Evolutionary conservation across 1,284 basidiomycete species (phyloP).

Genomic region (Anthracocystis setariae): DNA sequence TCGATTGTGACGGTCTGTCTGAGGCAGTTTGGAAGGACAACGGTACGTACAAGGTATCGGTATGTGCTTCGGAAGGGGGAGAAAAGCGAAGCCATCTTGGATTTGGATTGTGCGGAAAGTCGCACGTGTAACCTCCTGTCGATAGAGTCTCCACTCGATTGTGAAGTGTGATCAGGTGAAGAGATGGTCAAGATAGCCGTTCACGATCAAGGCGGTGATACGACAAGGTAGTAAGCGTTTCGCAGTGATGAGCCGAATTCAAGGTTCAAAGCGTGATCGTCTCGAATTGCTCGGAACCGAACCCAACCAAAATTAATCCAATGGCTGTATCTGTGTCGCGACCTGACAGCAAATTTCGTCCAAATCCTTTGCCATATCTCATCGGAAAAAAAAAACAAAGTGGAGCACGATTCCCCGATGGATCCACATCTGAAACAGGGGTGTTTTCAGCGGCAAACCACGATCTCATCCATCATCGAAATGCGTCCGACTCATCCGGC

Average conservation of each 20-base stretch:
- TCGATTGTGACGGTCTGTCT: background rate
- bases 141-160: background rate
- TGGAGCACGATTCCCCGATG: no score
- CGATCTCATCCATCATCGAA: background rate
- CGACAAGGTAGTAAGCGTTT: background rate
- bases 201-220: constrained; percentile 8
- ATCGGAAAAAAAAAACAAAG: no score
- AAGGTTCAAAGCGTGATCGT: constrained; percentile 13
- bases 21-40: background rate
- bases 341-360: background rate
- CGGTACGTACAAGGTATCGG: constrained; percentile 59
- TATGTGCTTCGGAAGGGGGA: constrained; percentile 60
- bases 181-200: background rate
- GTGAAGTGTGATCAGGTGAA: background rate
- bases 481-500: background rate
- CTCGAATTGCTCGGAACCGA: constrained; percentile 18
- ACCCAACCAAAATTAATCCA: background rate
- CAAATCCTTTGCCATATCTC: no score
- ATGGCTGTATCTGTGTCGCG: background rate
- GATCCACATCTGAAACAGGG: background rate
- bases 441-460: background rate
- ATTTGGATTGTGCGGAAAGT: background rate
- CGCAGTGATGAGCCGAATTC: background rate
- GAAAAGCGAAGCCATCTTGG: constrained; percentile 51
- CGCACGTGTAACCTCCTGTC: background rate